Percentiles rank a stretch among this genome's conserved stretches.
Evolutionary conservation across 805 yeast genomes (phyloP).

Genomic region (Wickerhamiella sergipiensis): DNA sequence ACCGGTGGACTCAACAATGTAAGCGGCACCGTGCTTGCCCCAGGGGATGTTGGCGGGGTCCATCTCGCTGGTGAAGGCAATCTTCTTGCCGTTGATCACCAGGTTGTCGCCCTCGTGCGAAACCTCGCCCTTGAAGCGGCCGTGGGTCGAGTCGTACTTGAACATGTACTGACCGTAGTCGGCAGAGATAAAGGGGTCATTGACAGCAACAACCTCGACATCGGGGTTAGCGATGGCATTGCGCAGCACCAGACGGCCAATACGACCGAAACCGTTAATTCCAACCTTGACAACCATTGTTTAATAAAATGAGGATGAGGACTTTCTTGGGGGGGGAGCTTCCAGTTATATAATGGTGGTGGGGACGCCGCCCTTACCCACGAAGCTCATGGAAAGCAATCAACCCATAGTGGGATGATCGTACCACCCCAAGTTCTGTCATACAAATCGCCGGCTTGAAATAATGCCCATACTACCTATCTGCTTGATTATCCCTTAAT

Average conservation of each 20-base stretch:
- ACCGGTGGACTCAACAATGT: conserved; percentile 88
- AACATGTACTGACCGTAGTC: conserved; percentile 92
- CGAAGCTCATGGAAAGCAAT: background rate
- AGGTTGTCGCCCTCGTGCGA: conserved; percentile 41
- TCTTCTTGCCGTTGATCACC: conserved; percentile 54
- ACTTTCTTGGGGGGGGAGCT: background rate
- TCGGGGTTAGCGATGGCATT: conserved; percentile 61
- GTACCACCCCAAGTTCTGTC: background rate
- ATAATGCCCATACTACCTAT: too few species aligned
- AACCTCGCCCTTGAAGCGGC: conserved; percentile 68
- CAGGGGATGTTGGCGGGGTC: conserved; percentile 84
- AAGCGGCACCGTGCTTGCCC: conserved; percentile 67
- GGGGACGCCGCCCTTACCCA: background rate
- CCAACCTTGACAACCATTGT: conserved; percentile 49
- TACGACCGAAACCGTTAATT: conserved; percentile 91
- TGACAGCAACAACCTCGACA: conserved; percentile 74
- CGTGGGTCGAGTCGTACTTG: conserved; percentile 92
- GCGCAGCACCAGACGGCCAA: conserved; percentile 79
- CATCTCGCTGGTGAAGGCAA: conserved; percentile 61
- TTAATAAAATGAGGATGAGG: background rate
- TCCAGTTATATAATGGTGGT: background rate
- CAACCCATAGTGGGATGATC: background rate
- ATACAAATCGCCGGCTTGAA: background rate
- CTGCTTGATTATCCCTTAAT: background rate
- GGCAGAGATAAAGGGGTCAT: conserved; percentile 81